A percentile compares a stretch with the other conserved stretches of the same genome.
Evolutionary conservation across 192 early-diverging fungal genomes (phyloP).

Genomic region (Entomortierella beljakovae): DNA sequence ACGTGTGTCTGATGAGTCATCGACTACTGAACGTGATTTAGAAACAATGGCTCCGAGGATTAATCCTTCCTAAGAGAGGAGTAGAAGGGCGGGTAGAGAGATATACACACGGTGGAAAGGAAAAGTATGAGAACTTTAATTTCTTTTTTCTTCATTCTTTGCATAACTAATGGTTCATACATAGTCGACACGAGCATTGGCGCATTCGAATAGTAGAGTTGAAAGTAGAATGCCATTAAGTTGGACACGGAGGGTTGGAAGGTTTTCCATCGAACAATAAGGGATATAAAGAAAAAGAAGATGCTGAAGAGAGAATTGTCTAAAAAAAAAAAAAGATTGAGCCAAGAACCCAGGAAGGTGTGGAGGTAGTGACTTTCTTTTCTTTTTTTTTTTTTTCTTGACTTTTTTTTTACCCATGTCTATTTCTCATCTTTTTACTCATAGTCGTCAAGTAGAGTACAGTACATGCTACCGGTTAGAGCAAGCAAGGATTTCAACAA

Average conservation of each 20-base stretch:
- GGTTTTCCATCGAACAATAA: slow-evolving; percentile 4
- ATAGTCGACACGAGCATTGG: slow-evolving; percentile 49
- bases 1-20: slow-evolving; percentile 40
- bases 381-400: neutral
- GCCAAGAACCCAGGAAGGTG: neutral
- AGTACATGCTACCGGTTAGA: too few species aligned
- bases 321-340: neutral
- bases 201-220: slow-evolving; percentile 45
- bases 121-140: too few species aligned
- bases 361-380: neutral
- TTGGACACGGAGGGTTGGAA: slow-evolving; percentile 28
- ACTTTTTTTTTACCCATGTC: too few species aligned
- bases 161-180: too few species aligned
- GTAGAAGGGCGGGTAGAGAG: neutral
- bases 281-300: neutral
- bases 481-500: too few species aligned
- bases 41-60: slow-evolving; percentile 33
- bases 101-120: too few species aligned
- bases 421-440: too few species aligned
- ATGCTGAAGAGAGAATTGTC: neutral
- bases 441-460: too few species aligned
- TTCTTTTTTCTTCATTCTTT: neutral
- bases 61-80: slow-evolving; percentile 35
- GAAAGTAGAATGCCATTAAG: slow-evolving; percentile 48
- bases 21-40: slow-evolving; percentile 34